Evolutionary conservation across 352 stramenopile species (phyloP).

Genomic region (Globisporangium mamillatum): DNA sequence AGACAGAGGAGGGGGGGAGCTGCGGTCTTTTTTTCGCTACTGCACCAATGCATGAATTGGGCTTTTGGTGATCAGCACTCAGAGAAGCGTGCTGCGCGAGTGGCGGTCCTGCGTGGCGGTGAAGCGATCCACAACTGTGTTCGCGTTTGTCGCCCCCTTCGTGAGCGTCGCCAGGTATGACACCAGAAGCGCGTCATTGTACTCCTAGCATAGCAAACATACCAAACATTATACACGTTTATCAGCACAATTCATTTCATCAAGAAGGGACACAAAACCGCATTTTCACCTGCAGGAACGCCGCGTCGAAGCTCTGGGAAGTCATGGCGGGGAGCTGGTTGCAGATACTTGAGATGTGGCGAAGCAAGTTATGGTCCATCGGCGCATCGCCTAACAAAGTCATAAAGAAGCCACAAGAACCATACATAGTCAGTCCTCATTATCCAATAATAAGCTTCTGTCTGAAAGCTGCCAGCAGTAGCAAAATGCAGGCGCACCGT

Average conservation of each 20-base stretch:
- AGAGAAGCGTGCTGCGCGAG: conserved; percentile 53
- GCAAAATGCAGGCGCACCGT: conserved; percentile 24
- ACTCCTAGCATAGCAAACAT: conserved; percentile 38
- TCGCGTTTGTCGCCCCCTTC: conserved; percentile 74
- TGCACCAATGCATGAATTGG: background rate
- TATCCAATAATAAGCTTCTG: background rate
- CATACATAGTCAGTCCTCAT: background rate
- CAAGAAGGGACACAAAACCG: background rate
- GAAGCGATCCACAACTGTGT: conserved; percentile 82
- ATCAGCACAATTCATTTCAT: background rate
- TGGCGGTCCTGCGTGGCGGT: conserved; percentile 67
- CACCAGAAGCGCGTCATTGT: conserved; percentile 80
- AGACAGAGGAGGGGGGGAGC: background rate
- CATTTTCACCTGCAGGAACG: conserved; percentile 54
- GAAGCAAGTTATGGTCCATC: conserved; percentile 75
- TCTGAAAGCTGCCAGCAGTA: background rate
- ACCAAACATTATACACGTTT: background rate
- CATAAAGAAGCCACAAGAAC: background rate
- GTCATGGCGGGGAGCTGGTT: conserved; percentile 81
- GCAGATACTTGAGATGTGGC: conserved; percentile 84
- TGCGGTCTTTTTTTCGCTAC: background rate
- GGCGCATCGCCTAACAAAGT: conserved; percentile 43
- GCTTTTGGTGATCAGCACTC: conserved; percentile 9
- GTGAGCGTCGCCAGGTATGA: conserved; percentile 83
- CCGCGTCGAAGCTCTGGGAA: conserved; percentile 65